Evolutionary conservation across 345 rosid genomes (phyloP).

Genomic region (Eutrema yunnanense): DNA sequence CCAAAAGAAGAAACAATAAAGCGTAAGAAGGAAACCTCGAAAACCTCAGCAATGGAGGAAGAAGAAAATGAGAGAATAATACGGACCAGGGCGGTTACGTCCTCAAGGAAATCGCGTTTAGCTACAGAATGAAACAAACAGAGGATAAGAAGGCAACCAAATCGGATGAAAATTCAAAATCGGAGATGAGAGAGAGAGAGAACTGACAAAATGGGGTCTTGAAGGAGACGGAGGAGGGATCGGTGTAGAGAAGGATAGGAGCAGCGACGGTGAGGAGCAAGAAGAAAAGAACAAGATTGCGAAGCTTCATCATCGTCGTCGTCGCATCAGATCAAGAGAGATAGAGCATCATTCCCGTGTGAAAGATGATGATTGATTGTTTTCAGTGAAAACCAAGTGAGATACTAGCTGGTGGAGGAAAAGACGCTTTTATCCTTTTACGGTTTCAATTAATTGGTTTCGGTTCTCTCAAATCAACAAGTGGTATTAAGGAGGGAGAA

Average conservation of each 20-base stretch:
- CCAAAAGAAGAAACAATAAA: background rate
- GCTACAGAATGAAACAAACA: slow-evolving; percentile 39
- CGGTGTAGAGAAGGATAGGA: slow-evolving; percentile 70
- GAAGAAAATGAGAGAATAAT: background rate
- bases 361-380: background rate
- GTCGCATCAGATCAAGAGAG: slow-evolving; percentile 7
- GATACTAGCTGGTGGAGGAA: background rate
- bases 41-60: background rate
- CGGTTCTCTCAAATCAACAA: background rate
- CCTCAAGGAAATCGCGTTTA: slow-evolving; percentile 60
- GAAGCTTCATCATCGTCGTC: slow-evolving; percentile 44
- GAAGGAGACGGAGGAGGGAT: slow-evolving; percentile 42
- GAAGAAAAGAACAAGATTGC: slow-evolving; percentile 62
- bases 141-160: background rate
- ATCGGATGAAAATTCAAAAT: background rate
- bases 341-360: background rate
- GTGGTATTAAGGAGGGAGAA: background rate
- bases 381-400: background rate
- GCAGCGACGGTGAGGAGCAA: slow-evolving; percentile 64
- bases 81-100: slow-evolving; percentile 61
- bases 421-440: slow-evolving; percentile 15
- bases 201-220: slow-evolving; percentile 38
- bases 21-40: slow-evolving; percentile 1
- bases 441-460: background rate
- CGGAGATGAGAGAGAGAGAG: slow-evolving; percentile 3